Base-by-base conservation (phyloP, 106 monocot species). In the Agapanthus africanus region DNA sequence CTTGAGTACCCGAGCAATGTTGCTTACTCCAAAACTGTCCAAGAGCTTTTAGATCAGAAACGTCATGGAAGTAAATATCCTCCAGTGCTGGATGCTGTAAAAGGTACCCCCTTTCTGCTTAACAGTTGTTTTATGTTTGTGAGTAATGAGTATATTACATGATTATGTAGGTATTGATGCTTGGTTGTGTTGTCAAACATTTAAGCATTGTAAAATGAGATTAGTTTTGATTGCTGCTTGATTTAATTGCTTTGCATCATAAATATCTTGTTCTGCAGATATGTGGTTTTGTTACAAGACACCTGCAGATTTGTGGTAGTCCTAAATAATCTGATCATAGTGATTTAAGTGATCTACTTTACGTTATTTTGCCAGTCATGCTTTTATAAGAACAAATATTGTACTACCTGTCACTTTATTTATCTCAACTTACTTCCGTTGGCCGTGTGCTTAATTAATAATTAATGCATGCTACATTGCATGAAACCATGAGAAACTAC, bases 1-100 rank as follows among this genome's bases (percentile, higher is more conserved):
- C 89, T 97, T 66, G 97, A 97, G 79, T 71, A 87, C 30, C 88
- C 89, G 5, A 97, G 74, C 66, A 76, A 65, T 68, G 42, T 70
- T 33, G 69, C 72, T 70, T 97, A 91, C 76, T 89, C 97, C 38
- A 97, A 81, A 87, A 87, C 97, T 56, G 78, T 97, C 71, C 97
- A 92, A 65, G 69, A 77, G 66, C 79, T 97, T 37, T 65, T 97
- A 42, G 73, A 78, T 69, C 37, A 76, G 54, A 68, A 50, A 68
- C 33, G 67, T 31, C 40, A 68, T 63, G 92, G 84, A 77, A 76
- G 37, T 44, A 86, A 84, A 69, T 89, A 75, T 72, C 97, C 97
- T 67, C 76, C 84, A 50, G 87, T 77, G 22, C 68, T 97, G 66
- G 92, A 97, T 81, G 82, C 97, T 40, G 54, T 86, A 65, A 97